A percentile compares a stretch with the other conserved stretches of the same genome.
These are phyloP conservation scores for Abrus precatorius DNA, from an alignment of 306 rosid species.

Conservation along the genomic window DNA sequence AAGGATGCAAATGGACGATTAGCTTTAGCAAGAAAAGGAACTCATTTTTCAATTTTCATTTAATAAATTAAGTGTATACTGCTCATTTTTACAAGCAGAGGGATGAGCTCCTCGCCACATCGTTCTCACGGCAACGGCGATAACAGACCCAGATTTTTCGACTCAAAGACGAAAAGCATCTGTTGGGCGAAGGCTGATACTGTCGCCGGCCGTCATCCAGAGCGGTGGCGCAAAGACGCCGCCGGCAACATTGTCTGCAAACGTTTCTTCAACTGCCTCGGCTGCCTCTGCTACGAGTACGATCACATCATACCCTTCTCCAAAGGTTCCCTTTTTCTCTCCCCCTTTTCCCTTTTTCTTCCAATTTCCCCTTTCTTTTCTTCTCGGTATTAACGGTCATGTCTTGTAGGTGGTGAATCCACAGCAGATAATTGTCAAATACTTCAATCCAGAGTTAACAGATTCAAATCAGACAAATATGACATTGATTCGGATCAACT, in stretches of 20 bases:
- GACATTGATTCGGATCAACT: conserved; percentile 67
- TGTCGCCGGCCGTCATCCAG: conserved; percentile 91
- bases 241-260: conserved; percentile 93
- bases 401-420: conserved; percentile 84
- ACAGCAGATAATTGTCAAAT: conserved; percentile 85
- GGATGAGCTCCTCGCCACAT: conserved; percentile 68
- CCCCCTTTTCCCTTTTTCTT: background rate
- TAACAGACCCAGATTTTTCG: conserved; percentile 75
- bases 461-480: conserved; percentile 80
- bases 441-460: conserved; percentile 93
- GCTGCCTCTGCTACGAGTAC: conserved; percentile 96
- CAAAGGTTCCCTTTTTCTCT: conserved; percentile 65
- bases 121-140: conserved; percentile 58
- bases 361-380: conserved; percentile 6
- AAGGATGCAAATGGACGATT: no score
- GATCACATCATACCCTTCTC: conserved; percentile 92
- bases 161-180: conserved; percentile 65
- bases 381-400: background rate
- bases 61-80: no score
- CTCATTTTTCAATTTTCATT: no score
- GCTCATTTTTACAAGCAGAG: background rate
- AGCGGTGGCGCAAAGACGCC: conserved; percentile 94
- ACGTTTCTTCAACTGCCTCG: conserved; percentile 89
- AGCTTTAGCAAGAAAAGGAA: no score
- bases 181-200: conserved; percentile 82